A percentile compares a stretch with the other conserved stretches of the same genome.
Conservation (phyloP, 2,329 filamentous ascomycete genomes). For the Verticillium nubilum region DNA sequence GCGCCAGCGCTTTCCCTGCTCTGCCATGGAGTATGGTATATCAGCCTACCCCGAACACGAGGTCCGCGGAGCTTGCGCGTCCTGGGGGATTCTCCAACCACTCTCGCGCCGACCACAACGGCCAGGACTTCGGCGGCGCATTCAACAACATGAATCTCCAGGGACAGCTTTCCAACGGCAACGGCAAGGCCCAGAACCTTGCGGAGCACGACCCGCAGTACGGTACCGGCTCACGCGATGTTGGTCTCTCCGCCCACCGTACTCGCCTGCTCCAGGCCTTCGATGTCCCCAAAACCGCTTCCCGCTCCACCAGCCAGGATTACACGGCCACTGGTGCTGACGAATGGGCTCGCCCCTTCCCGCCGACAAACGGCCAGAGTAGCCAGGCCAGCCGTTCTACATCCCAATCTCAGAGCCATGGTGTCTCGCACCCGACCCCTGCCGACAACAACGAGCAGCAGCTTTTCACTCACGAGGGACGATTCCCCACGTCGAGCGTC, state of each 20-base stretch:
- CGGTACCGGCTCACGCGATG: conserved; percentile 3
- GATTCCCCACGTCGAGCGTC: conserved; percentile 7
- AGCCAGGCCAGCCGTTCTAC: conserved; percentile 4
- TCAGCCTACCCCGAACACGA: conserved; percentile 10
- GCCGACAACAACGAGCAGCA: conserved; percentile 6
- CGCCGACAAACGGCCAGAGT: conserved; percentile 1
- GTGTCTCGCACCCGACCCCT: conserved; percentile 11
- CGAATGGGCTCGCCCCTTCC: conserved; percentile 1
- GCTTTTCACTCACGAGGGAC: conserved; percentile 12
- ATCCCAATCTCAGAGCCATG: conserved; percentile 4
- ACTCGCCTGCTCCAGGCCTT: conserved; percentile 30
- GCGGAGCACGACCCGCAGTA: conserved; percentile 5
- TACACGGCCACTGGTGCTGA: conserved; percentile 7
- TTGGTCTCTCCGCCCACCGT: conserved; percentile 18
- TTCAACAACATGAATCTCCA: conserved; percentile 6
- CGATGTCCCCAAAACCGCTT: conserved; percentile 4
- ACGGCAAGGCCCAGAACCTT: neutral
- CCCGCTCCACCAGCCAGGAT: conserved; percentile 10
- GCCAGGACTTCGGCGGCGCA: neutral
- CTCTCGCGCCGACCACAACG: neutral
- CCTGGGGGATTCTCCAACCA: neutral
- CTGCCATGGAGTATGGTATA: conserved; percentile 48
- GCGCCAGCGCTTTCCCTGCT: conserved; percentile 29
- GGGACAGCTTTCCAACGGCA: conserved; percentile 23
- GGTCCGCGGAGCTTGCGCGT: conserved; percentile 9